A percentile compares a stretch with the other conserved stretches of the same genome.
Conservation (phyloP, 2,329 filamentous ascomycete genomes). For the Dothistroma pini region DNA sequence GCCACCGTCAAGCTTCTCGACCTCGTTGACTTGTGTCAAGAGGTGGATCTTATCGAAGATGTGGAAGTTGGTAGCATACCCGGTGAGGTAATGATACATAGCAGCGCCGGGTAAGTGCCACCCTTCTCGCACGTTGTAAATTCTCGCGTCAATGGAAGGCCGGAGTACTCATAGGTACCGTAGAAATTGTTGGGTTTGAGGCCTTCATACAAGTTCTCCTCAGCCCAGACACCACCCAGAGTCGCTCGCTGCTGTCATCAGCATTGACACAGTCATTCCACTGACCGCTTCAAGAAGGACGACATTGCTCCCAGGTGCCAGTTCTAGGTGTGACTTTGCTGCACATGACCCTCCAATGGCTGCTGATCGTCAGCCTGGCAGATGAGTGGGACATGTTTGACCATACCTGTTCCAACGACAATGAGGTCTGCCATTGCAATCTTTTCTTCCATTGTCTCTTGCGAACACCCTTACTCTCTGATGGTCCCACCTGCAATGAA, state of each 20-base stretch:
- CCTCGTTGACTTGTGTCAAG: constrained; percentile 47
- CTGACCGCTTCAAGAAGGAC: constrained; percentile 15
- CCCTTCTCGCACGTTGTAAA: constrained; percentile 45
- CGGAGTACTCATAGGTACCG: constrained; percentile 68
- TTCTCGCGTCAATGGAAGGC: constrained; percentile 60
- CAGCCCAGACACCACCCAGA: constrained; percentile 67
- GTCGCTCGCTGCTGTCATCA: constrained; percentile 10
- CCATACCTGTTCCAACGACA: constrained; percentile 9
- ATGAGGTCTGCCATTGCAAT: constrained; percentile 6
- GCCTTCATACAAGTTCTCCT: constrained; percentile 62
- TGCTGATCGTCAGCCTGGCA: neutral
- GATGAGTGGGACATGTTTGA: neutral
- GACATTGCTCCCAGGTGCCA: constrained; percentile 6
- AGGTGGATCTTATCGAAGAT: constrained; percentile 48
- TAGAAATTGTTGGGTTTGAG: constrained; percentile 70
- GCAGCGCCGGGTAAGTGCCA: constrained; percentile 58
- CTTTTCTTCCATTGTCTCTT: neutral
- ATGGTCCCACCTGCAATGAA: too few relatives aligned
- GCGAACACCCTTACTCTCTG: neutral
- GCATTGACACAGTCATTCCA: neutral
- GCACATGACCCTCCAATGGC: constrained; percentile 14
- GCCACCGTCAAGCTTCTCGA: constrained; percentile 36
- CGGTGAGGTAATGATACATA: constrained; percentile 55
- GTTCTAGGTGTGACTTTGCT: constrained; percentile 13
- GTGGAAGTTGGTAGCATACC: constrained; percentile 52